phyloP scores from a whole-genome alignment of 2,329 filamentous ascomycete genomes.

The Epichloe sibirici region DNA sequence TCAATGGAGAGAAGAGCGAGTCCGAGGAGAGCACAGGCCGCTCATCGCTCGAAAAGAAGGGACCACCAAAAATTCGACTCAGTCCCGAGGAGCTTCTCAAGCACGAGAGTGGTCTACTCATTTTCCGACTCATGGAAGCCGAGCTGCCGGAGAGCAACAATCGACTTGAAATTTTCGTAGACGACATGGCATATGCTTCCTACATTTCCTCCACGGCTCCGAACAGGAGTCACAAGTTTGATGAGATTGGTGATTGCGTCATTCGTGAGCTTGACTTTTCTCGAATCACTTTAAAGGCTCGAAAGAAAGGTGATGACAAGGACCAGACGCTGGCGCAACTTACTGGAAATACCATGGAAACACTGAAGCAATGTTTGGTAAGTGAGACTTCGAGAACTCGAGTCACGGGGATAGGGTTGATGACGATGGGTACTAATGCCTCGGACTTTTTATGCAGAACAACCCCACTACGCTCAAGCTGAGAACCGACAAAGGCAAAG shows the following conservation, averaged over 20 bases:
- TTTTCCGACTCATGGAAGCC: slow-evolving; percentile 88
- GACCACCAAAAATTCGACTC: slow-evolving; percentile 65
- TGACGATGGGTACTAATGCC: not conserved
- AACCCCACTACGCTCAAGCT: slow-evolving; percentile 76
- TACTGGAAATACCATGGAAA: slow-evolving; percentile 73
- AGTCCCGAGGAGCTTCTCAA: slow-evolving; percentile 68
- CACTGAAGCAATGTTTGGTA: slow-evolving; percentile 76
- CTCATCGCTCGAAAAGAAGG: slow-evolving; percentile 29
- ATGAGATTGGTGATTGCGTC: slow-evolving; percentile 91
- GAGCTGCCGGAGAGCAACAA: slow-evolving; percentile 66
- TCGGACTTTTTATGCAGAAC: slow-evolving; percentile 41
- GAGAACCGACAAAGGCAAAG: slow-evolving; percentile 62
- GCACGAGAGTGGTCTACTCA: slow-evolving; percentile 82
- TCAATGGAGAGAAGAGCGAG: slow-evolving; percentile 11
- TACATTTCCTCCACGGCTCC: slow-evolving; percentile 71
- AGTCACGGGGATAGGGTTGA: too few species aligned
- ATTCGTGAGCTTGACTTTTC: slow-evolving; percentile 97
- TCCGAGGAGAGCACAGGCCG: slow-evolving; percentile 21
- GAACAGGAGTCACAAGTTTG: slow-evolving; percentile 58
- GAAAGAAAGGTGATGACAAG: slow-evolving; percentile 66
- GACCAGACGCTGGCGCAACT: slow-evolving; percentile 72
- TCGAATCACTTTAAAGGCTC: slow-evolving; percentile 74
- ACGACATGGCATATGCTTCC: slow-evolving; percentile 86
- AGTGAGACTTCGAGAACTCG: slow-evolving; percentile 19
- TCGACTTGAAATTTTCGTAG: slow-evolving; percentile 79